Evolutionary conservation across 225 moss, liverwort and hornwort species (phyloP).

Genomic region (Climacium dendroides): DNA sequence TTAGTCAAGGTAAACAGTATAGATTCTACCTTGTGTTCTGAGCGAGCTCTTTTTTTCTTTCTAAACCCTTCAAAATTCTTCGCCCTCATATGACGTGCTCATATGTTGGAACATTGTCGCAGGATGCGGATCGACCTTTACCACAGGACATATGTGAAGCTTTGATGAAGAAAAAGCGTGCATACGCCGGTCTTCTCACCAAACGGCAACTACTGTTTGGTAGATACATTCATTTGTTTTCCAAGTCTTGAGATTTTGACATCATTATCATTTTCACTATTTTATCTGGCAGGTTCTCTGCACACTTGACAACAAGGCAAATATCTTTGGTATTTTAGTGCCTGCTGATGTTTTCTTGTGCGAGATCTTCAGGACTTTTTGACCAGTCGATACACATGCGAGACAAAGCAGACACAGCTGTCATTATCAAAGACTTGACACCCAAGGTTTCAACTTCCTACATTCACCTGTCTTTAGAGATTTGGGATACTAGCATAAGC

Average conservation of each 20-base stretch:
- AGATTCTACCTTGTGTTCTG: background rate
- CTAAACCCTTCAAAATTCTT: background rate
- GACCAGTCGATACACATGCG: slow-evolving; percentile 80
- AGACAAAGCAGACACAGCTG: slow-evolving; percentile 63
- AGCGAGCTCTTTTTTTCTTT: background rate
- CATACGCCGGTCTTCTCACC: slow-evolving; percentile 76
- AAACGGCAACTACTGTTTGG: slow-evolving; percentile 89
- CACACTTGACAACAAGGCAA: background rate
- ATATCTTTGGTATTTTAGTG: background rate
- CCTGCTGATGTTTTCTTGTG: background rate
- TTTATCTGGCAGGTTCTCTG: background rate
- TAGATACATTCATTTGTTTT: background rate
- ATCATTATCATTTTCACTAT: background rate
- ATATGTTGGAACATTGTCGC: background rate
- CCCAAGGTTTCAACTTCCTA: slow-evolving; percentile 39
- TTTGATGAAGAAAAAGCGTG: slow-evolving; percentile 67
- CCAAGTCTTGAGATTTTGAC: background rate
- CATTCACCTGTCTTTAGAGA: background rate
- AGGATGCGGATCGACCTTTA: slow-evolving; percentile 58
- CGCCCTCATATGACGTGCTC: background rate
- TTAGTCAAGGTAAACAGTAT: background rate
- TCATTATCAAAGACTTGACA: slow-evolving; percentile 58
- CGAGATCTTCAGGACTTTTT: slow-evolving; percentile 55
- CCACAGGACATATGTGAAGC: slow-evolving; percentile 69
- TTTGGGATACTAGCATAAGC: background rate